Evolutionary conservation across 495 filamentous ascomycete genomes (phyloP).

Genomic region (Aspergillus campestris): DNA sequence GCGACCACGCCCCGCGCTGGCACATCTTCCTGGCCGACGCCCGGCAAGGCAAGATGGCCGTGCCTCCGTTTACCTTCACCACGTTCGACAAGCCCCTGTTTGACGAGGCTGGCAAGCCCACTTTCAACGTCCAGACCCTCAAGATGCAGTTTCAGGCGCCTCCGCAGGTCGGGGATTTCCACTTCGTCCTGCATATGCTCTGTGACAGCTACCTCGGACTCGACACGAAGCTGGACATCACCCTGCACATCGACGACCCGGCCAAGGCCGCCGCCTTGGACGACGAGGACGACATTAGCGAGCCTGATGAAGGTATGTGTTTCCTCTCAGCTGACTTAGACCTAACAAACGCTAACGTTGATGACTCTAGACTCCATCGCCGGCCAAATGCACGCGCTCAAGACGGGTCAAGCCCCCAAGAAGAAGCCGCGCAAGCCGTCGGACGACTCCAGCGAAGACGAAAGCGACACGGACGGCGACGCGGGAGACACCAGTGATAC

Average conservation of each 20-base stretch:
- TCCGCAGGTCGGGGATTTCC: slow-evolving; percentile 83
- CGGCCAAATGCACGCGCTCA: slow-evolving; percentile 88
- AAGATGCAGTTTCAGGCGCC: slow-evolving; percentile 98
- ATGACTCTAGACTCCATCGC: slow-evolving; percentile 74
- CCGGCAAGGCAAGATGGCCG: slow-evolving; percentile 89
- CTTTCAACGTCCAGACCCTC: slow-evolving; percentile 86
- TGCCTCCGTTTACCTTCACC: slow-evolving; percentile 86
- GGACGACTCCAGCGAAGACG: slow-evolving; percentile 58
- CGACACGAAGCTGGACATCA: slow-evolving; percentile 82
- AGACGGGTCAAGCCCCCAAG: slow-evolving; percentile 53
- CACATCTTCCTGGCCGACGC: slow-evolving; percentile 87
- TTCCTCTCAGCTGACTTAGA: not conserved
- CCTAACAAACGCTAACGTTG: slow-evolving; percentile 3
- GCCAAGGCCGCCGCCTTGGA: slow-evolving; percentile 72
- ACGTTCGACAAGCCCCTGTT: slow-evolving; percentile 83
- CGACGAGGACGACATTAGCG: slow-evolving; percentile 83
- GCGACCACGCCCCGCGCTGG: slow-evolving; percentile 85
- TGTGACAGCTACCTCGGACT: slow-evolving; percentile 93
- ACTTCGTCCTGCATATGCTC: slow-evolving; percentile 82
- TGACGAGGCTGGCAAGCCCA: slow-evolving; percentile 63
- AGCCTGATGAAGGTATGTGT: slow-evolving; percentile 88
- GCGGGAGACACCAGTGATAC: slow-evolving; percentile 69
- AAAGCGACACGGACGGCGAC: slow-evolving; percentile 86
- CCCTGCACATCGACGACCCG: slow-evolving; percentile 80
- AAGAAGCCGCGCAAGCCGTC: slow-evolving; percentile 51